Conservation (phyloP, 2,329 filamentous ascomycete species). For the Lachnellula suecica region DNA sequence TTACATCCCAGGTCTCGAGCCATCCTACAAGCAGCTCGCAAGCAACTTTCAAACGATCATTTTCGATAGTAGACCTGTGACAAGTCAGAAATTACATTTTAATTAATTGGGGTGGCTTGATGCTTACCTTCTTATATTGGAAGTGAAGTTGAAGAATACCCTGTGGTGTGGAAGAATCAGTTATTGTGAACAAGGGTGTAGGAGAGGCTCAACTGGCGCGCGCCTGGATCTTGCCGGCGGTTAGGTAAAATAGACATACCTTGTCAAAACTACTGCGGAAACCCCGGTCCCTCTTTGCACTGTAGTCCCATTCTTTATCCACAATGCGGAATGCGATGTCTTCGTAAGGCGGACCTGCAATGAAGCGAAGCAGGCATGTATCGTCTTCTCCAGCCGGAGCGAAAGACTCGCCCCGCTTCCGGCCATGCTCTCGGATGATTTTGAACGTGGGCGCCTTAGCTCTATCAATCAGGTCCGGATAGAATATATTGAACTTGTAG, state of each 20-base stretch:
- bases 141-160: constrained; percentile 96
- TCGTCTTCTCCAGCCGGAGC: constrained; percentile 94
- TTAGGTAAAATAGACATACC: constrained; percentile 51
- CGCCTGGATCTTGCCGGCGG: constrained; percentile 8
- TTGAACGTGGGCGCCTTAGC: constrained; percentile 92
- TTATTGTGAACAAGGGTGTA: constrained; percentile 30
- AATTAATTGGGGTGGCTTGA: constrained; percentile 13
- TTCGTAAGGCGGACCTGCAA: constrained; percentile 92
- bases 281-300: constrained; percentile 88
- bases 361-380: constrained; percentile 93
- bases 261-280: constrained; percentile 98
- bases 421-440: constrained; percentile 89
- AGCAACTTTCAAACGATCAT: constrained; percentile 32
- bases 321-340: constrained; percentile 97
- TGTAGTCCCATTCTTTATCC: constrained; percentile 99
- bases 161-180: constrained; percentile 45
- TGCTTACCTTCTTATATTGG: constrained; percentile 90
- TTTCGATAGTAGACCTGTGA: constrained; percentile 55
- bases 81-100: constrained; percentile 22
- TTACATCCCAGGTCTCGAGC: constrained; percentile 18
- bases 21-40: not conserved
- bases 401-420: constrained; percentile 86
- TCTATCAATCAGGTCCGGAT: constrained; percentile 94
- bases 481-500: constrained; percentile 99
- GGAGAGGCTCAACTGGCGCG: constrained; percentile 6